Conservation (phyloP, 768 basidiomycete species). For the Boletus bicolor region DNA sequence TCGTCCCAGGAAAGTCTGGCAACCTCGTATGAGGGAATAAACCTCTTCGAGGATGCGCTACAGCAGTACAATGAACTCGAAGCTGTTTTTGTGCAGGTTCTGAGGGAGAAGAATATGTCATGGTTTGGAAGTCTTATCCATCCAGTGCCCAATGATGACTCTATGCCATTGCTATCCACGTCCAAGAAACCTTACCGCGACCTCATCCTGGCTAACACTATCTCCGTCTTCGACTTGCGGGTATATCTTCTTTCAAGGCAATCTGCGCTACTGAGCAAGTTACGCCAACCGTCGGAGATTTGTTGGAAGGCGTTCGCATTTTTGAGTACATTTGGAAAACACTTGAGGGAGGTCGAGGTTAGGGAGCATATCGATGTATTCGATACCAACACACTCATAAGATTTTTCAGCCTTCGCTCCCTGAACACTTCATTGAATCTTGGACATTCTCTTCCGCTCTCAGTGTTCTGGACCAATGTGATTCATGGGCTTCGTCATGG, state of each 20-base stretch:
- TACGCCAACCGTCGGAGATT: constrained; percentile 68
- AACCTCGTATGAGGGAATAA: constrained; percentile 86
- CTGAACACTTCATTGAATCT: constrained; percentile 78
- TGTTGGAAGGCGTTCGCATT: constrained; percentile 71
- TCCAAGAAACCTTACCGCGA: constrained; percentile 85
- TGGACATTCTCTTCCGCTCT: constrained; percentile 93
- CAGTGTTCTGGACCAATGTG: constrained; percentile 77
- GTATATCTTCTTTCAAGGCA: constrained; percentile 88
- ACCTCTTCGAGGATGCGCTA: constrained; percentile 84
- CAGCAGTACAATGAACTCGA: constrained; percentile 91
- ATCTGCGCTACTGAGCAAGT: constrained; percentile 67
- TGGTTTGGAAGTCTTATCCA: constrained; percentile 91
- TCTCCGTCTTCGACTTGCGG: constrained; percentile 92
- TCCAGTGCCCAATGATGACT: constrained; percentile 69
- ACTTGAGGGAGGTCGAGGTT: constrained; percentile 76
- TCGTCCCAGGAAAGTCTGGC: constrained; percentile 84
- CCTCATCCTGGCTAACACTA: constrained; percentile 83
- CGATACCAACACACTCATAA: constrained; percentile 18
- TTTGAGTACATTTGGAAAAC: constrained; percentile 70
- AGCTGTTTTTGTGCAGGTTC: constrained; percentile 68
- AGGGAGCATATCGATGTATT: constrained; percentile 10
- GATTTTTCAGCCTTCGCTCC: constrained; percentile 43
- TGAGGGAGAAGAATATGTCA: constrained; percentile 78
- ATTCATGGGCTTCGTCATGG: constrained; percentile 58
- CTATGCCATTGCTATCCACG: constrained; percentile 71